Conservation (phyloP, 495 filamentous ascomycete species). For the Clohesyomyces aquaticus region DNA sequence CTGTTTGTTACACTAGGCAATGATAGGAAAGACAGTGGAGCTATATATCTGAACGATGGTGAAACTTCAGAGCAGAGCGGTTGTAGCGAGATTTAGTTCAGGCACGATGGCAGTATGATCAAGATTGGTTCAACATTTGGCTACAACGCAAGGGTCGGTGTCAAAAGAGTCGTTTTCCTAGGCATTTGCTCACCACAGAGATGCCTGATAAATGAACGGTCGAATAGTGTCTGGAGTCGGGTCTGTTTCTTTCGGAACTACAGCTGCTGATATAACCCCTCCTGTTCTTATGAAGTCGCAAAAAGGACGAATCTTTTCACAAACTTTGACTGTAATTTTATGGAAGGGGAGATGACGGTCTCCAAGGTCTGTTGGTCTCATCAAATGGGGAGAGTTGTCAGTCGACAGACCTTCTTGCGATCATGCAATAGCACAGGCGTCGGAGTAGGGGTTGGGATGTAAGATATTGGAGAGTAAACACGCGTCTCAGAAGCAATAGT, state of each 20-base stretch:
- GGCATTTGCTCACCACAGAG: constrained; percentile 8
- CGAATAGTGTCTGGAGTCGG: constrained; percentile 6
- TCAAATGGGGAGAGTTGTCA: too few relatives aligned
- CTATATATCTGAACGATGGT: constrained; percentile 56
- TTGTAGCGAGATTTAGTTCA: constrained; percentile 30
- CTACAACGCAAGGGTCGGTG: constrained; percentile 16
- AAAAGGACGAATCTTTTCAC: too few relatives aligned
- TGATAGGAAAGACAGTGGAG: constrained; percentile 55
- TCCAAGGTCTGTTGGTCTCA: too few relatives aligned
- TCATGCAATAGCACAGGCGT: too few relatives aligned
- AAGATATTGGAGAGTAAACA: too few relatives aligned
- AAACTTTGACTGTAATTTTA: too few relatives aligned
- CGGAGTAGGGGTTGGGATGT: too few relatives aligned
- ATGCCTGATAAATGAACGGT: constrained; percentile 26
- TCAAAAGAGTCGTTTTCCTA: constrained; percentile 24
- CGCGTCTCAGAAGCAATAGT: too few relatives aligned
- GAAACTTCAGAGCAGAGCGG: constrained; percentile 41
- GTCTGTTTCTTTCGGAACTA: background rate
- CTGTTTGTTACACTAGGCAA: constrained; percentile 66
- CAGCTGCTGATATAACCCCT: background rate
- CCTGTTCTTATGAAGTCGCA: too few relatives aligned
- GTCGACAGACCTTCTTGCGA: too few relatives aligned
- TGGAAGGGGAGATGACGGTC: too few relatives aligned
- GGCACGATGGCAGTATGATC: constrained; percentile 18
- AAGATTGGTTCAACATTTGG: constrained; percentile 18